Conservation (phyloP, 2,329 filamentous ascomycete species). For the Pleoardoris graminearum region DNA sequence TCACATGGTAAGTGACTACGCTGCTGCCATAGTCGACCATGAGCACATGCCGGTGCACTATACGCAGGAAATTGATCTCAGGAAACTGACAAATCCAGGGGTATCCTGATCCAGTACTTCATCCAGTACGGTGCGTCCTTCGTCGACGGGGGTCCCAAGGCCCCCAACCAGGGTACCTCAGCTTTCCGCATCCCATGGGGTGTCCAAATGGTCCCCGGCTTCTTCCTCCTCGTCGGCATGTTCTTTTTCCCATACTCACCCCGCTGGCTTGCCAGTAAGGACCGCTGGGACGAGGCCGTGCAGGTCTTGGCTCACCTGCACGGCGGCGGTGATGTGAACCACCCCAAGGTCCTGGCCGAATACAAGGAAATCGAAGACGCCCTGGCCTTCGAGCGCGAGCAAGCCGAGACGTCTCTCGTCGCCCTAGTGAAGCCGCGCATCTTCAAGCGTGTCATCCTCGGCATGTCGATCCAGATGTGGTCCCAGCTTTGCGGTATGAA, state of each 20-base stretch:
- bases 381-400: slow-evolving; percentile 58
- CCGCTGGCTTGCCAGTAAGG: slow-evolving; percentile 70
- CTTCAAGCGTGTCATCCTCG: slow-evolving; percentile 60
- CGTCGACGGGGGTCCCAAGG: slow-evolving; percentile 51
- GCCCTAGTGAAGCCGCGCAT: slow-evolving; percentile 58
- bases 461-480: slow-evolving; percentile 64
- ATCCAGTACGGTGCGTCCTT: slow-evolving; percentile 66
- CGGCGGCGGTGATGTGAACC: slow-evolving; percentile 58
- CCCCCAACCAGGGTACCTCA: slow-evolving; percentile 49
- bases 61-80: not conserved
- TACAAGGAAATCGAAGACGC: slow-evolving; percentile 64
- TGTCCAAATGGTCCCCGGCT: slow-evolving; percentile 48
- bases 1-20: slow-evolving; percentile 61
- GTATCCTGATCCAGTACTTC: slow-evolving; percentile 68
- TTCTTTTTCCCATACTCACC: slow-evolving; percentile 58
- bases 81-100: slow-evolving; percentile 43
- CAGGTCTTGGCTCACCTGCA: slow-evolving; percentile 59
- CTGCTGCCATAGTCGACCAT: not conserved
- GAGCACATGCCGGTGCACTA: too few species aligned
- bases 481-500: slow-evolving; percentile 64
- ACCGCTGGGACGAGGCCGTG: slow-evolving; percentile 69
- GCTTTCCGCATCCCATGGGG: slow-evolving; percentile 50
- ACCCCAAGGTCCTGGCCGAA: slow-evolving; percentile 65
- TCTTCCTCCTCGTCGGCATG: slow-evolving; percentile 45
- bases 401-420: slow-evolving; percentile 54